Conservation (phyloP, 73 alveolate species). For the Stentor roeselii region DNA sequence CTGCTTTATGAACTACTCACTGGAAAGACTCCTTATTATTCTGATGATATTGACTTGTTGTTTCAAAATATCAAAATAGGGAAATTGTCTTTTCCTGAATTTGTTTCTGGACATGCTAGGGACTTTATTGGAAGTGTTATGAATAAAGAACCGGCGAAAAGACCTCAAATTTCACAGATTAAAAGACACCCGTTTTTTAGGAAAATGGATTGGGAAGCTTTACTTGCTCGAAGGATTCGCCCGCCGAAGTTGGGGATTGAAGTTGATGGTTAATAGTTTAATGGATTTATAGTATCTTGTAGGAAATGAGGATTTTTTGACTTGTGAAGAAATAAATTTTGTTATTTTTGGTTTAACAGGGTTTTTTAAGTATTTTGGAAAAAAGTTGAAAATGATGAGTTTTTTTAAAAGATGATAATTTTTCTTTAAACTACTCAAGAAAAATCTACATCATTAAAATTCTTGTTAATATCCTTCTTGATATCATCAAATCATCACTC, state of each 20-base stretch:
- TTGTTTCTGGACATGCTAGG: not conserved
- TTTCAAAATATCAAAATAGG: not conserved
- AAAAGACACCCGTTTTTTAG: slow-evolving; percentile 15
- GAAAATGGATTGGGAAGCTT: slow-evolving; percentile 17
- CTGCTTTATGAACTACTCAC: slow-evolving; percentile 95
- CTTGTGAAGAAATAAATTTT: no score
- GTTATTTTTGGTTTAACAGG: no score
- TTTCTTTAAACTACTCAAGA: no score
- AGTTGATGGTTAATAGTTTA: no score
- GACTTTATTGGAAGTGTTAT: not conserved
- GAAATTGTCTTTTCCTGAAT: not conserved
- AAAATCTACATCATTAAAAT: no score
- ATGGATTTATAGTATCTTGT: no score
- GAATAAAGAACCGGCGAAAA: slow-evolving; percentile 27
- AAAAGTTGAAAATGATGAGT: no score
- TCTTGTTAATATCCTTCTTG: no score
- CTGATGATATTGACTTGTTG: slow-evolving; percentile 31
- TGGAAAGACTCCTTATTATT: slow-evolving; percentile 90
- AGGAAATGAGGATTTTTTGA: no score
- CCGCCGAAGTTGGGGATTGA: no score
- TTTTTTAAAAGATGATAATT: no score
- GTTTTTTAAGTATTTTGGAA: no score
- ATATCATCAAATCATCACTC: not conserved
- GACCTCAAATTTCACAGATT: slow-evolving; percentile 25
- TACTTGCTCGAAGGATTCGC: not conserved